phyloP scores from a whole-genome alignment of 805 yeast genomes.

The Spathaspora passalidarum region DNA sequence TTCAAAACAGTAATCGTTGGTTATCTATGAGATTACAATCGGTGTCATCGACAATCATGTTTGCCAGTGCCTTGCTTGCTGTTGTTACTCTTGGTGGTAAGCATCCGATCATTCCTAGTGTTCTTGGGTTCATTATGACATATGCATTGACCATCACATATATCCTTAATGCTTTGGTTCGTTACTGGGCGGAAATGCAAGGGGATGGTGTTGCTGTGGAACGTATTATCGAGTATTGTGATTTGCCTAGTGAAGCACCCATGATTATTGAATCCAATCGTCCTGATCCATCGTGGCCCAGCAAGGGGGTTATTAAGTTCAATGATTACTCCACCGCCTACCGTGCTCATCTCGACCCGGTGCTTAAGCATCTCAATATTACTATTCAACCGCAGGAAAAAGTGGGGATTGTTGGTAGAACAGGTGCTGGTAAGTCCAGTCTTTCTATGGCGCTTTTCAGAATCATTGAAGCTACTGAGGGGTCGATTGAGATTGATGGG shows the following conservation, averaged over 20 bases:
- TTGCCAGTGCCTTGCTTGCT: conserved; percentile 24
- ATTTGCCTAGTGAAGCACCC: conserved; percentile 41
- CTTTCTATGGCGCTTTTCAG: conserved; percentile 81
- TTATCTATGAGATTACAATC: conserved; percentile 35
- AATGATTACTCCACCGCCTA: conserved; percentile 79
- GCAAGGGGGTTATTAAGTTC: conserved; percentile 62
- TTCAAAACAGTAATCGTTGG: conserved; percentile 31
- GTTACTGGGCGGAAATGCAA: conserved; percentile 35
- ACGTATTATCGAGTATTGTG: conserved; percentile 36
- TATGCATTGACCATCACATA: conserved; percentile 31
- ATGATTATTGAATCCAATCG: conserved; percentile 33
- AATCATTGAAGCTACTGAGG: conserved; percentile 72
- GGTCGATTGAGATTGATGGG: conserved; percentile 71
- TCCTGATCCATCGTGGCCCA: conserved; percentile 65
- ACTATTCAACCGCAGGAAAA: conserved; percentile 73
- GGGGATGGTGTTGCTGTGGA: conserved; percentile 33
- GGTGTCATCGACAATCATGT: conserved; percentile 32
- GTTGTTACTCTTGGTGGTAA: conserved; percentile 22
- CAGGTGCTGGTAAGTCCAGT: conserved; percentile 95
- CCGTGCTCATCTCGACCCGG: conserved; percentile 77
- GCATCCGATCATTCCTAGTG: conserved; percentile 26
- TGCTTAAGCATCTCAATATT: conserved; percentile 64
- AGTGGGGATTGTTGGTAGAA: conserved; percentile 93
- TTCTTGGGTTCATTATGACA: conserved; percentile 38
- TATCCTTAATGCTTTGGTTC: conserved; percentile 28